Conservation (phyloP, 331 rosid species). For the Rosa hybrid region DNA sequence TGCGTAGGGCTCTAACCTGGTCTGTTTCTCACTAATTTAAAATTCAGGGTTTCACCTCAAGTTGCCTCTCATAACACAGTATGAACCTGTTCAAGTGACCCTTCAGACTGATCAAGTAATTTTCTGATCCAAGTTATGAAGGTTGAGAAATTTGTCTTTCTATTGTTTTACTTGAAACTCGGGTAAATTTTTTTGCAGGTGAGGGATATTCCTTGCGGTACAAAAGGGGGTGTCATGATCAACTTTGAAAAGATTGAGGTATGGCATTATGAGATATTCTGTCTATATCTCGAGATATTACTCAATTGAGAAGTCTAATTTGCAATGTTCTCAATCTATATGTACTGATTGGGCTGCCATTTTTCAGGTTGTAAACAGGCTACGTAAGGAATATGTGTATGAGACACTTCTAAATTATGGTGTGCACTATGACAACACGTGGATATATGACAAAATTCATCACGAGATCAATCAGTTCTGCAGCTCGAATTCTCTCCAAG, state of each 20-base stretch:
- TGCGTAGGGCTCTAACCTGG: background rate
- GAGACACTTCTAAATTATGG: conserved; percentile 85
- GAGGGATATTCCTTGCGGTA: conserved; percentile 91
- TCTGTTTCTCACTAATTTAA: conserved; percentile 13
- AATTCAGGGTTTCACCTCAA: conserved; percentile 79
- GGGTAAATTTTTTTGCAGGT: conserved; percentile 44
- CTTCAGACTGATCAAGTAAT: conserved; percentile 85
- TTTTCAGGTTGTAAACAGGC: conserved; percentile 81
- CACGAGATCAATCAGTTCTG: conserved; percentile 96
- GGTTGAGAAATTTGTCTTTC: conserved; percentile 22
- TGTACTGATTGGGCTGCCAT: conserved; percentile 15
- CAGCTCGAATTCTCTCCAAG: conserved; percentile 83
- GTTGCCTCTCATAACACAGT: conserved; percentile 77
- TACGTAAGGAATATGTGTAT: conserved; percentile 64
- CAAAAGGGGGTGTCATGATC: conserved; percentile 98
- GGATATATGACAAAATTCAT: conserved; percentile 98
- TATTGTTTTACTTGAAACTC: background rate
- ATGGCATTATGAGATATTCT: conserved; percentile 7
- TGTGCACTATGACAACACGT: conserved; percentile 79
- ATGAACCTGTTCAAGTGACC: conserved; percentile 84
- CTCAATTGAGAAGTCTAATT: background rate
- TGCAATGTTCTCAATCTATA: conserved; percentile 8
- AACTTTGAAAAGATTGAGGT: conserved; percentile 92
- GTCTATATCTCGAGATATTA: background rate
- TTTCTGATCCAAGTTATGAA: conserved; percentile 9